These are phyloP conservation scores for Quercus lobata DNA, from an alignment of 331 rosid genomes.

Conservation along the genomic window DNA sequence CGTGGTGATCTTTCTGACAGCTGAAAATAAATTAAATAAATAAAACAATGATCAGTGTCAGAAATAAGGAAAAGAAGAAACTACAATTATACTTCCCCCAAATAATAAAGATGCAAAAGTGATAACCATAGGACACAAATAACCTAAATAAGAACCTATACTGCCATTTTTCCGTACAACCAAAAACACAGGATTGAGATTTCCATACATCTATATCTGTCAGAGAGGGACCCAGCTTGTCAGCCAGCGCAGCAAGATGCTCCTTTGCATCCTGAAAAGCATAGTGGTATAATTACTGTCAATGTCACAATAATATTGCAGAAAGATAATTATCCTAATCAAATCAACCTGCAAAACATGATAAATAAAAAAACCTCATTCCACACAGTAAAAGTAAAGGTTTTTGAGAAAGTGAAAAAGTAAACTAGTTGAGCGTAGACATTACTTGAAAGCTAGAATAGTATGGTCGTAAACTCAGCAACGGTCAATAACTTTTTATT, in stretches of 20 bases:
- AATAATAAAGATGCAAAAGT: slow-evolving; percentile 6
- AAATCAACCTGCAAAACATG: slow-evolving; percentile 15
- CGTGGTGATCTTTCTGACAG: slow-evolving; percentile 72
- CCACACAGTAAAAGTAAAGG: background rate
- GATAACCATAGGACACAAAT: background rate
- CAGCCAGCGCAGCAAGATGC: slow-evolving; percentile 89
- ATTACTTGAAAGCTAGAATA: background rate
- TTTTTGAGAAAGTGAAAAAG: background rate
- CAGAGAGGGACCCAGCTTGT: slow-evolving; percentile 86
- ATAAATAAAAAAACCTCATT: background rate
- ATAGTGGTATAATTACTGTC: slow-evolving; percentile 31
- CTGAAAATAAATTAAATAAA: slow-evolving; percentile 35
- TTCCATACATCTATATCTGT: slow-evolving; percentile 85
- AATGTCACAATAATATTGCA: slow-evolving; percentile 18
- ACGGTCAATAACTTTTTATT: background rate
- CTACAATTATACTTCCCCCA: slow-evolving; percentile 3
- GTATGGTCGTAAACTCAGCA: background rate
- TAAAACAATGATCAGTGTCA: slow-evolving; percentile 22
- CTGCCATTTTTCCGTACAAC: background rate
- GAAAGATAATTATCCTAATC: slow-evolving; percentile 5
- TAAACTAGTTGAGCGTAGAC: background rate
- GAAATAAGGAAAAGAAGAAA: background rate
- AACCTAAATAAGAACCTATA: background rate
- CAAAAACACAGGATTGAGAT: slow-evolving; percentile 18
- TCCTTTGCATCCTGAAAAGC: slow-evolving; percentile 92